A percentile compares a stretch with the other conserved stretches of the same genome.
phyloP scores from a whole-genome alignment of 495 filamentous ascomycete species.

The Aspergillus nanangensis region DNA sequence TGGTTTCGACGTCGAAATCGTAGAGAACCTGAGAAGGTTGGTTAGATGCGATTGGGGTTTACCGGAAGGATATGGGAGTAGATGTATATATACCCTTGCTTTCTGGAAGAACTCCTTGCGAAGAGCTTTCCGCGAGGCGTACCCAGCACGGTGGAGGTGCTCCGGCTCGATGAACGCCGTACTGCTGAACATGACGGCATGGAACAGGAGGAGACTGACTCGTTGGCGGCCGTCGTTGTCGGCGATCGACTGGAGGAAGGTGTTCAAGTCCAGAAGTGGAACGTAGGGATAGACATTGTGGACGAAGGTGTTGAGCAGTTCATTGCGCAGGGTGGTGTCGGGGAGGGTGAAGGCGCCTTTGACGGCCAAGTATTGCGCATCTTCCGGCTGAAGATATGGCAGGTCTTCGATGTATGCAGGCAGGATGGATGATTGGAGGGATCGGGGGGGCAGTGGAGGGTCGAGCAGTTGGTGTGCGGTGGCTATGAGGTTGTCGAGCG shows the following conservation, averaged over 20 bases:
- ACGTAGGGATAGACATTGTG: slow-evolving; percentile 72
- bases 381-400: slow-evolving; percentile 1
- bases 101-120: slow-evolving; percentile 64
- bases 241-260: slow-evolving; percentile 54
- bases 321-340: slow-evolving; percentile 50
- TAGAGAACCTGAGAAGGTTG: slow-evolving; percentile 19
- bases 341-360: slow-evolving; percentile 65
- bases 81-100: slow-evolving; percentile 33
- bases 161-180: slow-evolving; percentile 60
- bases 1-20: slow-evolving; percentile 67
- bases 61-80: too few species aligned
- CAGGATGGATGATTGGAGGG: neutral
- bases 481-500: slow-evolving; percentile 6
- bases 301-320: slow-evolving; percentile 57
- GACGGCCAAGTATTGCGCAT: slow-evolving; percentile 47
- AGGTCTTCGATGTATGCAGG: slow-evolving; percentile 2
- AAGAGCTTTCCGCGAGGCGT: slow-evolving; percentile 55
- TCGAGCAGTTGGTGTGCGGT: slow-evolving; percentile 5
- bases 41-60: neutral
- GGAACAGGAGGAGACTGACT: slow-evolving; percentile 60
- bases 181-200: slow-evolving; percentile 65
- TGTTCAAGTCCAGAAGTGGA: slow-evolving; percentile 61
- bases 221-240: slow-evolving; percentile 42
- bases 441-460: neutral
- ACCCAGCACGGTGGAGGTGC: slow-evolving; percentile 55